Conservation (phyloP, 2,329 filamentous ascomycete species). For the Rhytidhysteron rufulum region DNA sequence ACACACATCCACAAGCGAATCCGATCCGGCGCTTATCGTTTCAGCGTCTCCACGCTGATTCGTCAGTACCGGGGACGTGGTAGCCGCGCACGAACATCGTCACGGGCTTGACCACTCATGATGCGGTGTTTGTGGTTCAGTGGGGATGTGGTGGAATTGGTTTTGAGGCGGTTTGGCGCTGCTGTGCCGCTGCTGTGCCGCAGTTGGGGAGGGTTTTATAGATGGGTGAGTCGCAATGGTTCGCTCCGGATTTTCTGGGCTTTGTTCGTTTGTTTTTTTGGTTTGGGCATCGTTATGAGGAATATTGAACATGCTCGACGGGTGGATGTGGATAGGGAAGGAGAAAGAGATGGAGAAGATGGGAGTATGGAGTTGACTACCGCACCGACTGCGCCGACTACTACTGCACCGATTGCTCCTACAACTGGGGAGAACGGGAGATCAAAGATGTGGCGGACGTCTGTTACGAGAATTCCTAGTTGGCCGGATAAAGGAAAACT, state of each 20-base stretch:
- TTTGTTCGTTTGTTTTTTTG: neutral
- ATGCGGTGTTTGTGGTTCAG: too few species aligned
- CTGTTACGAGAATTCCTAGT: conserved; percentile 18
- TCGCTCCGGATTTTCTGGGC: neutral
- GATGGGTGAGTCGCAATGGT: neutral
- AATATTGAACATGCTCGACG: neutral
- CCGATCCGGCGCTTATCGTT: neutral
- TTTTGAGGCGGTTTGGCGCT: neutral
- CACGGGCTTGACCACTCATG: neutral
- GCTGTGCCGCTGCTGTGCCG: conserved; percentile 4
- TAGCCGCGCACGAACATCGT: neutral
- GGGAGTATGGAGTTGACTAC: too few species aligned
- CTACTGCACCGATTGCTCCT: neutral
- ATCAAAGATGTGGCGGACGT: conserved; percentile 21
- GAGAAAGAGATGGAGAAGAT: too few species aligned
- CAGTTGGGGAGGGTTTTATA: neutral
- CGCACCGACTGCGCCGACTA: neutral
- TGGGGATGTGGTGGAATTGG: too few species aligned
- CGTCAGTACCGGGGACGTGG: neutral
- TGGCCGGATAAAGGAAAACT: conserved; percentile 26
- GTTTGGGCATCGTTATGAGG: neutral
- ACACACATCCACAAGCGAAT: neutral
- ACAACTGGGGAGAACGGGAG: neutral
- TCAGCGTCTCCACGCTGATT: conserved; percentile 2
- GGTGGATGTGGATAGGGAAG: too few species aligned